Conservation (phyloP, 768 basidiomycete genomes). For the Phanerodontia chrysosporium region DNA sequence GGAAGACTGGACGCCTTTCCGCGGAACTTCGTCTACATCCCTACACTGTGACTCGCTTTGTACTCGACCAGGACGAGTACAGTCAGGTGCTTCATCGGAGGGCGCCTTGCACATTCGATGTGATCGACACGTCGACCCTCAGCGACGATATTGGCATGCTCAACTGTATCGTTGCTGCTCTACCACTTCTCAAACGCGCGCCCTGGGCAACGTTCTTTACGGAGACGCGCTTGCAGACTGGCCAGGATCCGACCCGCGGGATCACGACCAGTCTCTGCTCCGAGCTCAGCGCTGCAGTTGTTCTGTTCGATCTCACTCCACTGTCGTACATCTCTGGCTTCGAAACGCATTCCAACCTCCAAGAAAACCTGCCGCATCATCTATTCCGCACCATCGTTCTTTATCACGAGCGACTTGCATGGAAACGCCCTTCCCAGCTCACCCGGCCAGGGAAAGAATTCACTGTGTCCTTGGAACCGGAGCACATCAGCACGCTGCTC, state of each 20-base stretch:
- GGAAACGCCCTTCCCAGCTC: conserved; percentile 28
- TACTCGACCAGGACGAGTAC: conserved; percentile 11
- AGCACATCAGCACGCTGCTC: conserved; percentile 34
- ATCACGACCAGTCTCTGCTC: conserved; percentile 30
- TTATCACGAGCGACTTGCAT: conserved; percentile 34
- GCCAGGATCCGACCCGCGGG: conserved; percentile 24
- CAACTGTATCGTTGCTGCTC: conserved; percentile 16
- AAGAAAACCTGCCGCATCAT: conserved; percentile 31
- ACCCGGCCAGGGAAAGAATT: conserved; percentile 1
- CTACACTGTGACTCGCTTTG: conserved; percentile 8
- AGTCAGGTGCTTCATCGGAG: not conserved
- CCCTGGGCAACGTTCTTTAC: conserved; percentile 14
- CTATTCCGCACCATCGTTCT: conserved; percentile 17
- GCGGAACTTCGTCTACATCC: not conserved
- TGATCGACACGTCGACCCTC: conserved; percentile 23
- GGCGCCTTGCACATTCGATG: conserved; percentile 16
- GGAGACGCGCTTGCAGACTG: conserved; percentile 13
- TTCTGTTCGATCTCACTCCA: conserved; percentile 40
- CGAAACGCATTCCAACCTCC: conserved; percentile 35
- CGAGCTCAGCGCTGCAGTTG: conserved; percentile 36
- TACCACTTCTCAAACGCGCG: conserved; percentile 10
- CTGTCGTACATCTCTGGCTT: conserved; percentile 37
- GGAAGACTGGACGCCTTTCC: no score
- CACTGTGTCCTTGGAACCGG: conserved; percentile 24
- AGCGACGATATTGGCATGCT: conserved; percentile 18